These are phyloP conservation scores for Clarireedia hainanense DNA, from an alignment of 2,329 filamentous ascomycete genomes.

Conservation along the genomic window DNA sequence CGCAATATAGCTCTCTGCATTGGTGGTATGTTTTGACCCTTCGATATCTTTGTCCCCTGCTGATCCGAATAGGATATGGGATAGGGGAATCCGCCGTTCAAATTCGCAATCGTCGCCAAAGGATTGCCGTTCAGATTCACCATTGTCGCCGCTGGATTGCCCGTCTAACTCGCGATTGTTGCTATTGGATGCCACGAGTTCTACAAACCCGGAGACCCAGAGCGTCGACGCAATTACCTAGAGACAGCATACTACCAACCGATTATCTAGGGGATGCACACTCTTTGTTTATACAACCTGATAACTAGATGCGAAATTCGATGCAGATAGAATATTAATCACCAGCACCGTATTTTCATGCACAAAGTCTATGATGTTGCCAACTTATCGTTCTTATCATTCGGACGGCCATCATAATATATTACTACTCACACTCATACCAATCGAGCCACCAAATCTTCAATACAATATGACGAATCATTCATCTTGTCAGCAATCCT, in stretches of 20 bases:
- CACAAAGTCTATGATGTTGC: no score
- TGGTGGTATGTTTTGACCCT: slow-evolving; percentile 11
- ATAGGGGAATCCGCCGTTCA: slow-evolving; percentile 6
- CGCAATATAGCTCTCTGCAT: slow-evolving; percentile 18
- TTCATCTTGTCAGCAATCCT: no score
- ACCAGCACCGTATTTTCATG: no score
- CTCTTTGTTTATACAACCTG: no score
- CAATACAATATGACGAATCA: no score
- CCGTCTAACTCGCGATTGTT: neutral
- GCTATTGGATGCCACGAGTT: slow-evolving; percentile 4
- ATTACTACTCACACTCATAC: no score
- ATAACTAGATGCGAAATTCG: no score
- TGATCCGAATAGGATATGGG: slow-evolving; percentile 3
- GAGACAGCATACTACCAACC: neutral
- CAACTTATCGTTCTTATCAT: no score
- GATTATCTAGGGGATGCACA: no score
- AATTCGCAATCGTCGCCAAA: neutral
- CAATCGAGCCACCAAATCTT: no score
- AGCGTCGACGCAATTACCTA: slow-evolving; percentile 1
- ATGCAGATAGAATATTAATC: no score
- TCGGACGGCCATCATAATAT: no score
- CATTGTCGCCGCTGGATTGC: neutral
- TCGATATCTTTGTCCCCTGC: neutral
- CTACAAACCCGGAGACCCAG: neutral
- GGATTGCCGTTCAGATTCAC: neutral